Base-by-base conservation (phyloP, 108 stramenopile species). In the Skeletonema marinoi region DNA sequence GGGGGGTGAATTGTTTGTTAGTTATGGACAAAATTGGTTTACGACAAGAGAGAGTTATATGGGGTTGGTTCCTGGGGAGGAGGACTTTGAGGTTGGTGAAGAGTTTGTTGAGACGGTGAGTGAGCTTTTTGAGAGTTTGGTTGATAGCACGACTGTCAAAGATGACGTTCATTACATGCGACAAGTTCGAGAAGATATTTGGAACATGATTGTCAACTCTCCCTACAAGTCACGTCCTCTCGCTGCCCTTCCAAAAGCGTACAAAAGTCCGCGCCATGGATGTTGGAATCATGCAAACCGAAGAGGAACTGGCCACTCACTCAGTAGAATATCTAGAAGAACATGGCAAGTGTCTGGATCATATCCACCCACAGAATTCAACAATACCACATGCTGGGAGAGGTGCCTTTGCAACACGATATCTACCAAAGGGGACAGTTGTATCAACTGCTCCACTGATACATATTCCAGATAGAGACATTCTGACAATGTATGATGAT, bases 1-100 rank as follows among this genome's bases (percentile, higher is more conserved):
- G 14, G 93, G 93, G 13, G 61, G 70, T 11, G 93, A 94, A 75
- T 82, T 94, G 16, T 86, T 88, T 69, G 91, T 90, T 13, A 73
- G 71, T 60, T 94, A 94, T 70, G 93, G 93, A 12, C 65, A 74
- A 2, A 31, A 77, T 29, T 94, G 88, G 88, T 51, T 93, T 63
- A 11, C 19, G 17, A 21, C 36, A 10, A 78, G 92, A 29, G 65
- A 73, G 48, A 14, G 62, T 17, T 14, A 39, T 14, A 19, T 86
- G 32, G 89, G 86, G 0, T n/a, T 68, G 33, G 65, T 87, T 17
- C 86, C 90, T 0, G 39, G 70, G 5, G 35, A 60, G 29, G 51
- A 69, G 7, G 73, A 89, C 60, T 91, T 73, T 61, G 59, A 74
- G 31, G 67, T 39, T 29, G 81, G 78, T 11, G 67, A 87, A 73